Conservation (phyloP, 352 stramenopile species). For the Phytophthora tubulina region DNA sequence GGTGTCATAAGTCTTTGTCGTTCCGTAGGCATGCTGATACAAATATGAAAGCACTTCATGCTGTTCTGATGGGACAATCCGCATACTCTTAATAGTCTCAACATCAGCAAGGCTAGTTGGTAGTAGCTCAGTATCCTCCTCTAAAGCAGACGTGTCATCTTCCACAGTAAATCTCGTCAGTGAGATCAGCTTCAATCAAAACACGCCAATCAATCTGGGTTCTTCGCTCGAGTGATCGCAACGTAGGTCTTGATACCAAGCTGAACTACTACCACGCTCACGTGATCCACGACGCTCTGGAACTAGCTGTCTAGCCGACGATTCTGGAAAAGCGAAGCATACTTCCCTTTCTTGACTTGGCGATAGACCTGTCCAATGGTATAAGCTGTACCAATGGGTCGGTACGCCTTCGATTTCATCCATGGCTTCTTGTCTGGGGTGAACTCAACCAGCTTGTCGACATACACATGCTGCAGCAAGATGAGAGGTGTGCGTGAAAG, state of each 20-base stretch:
- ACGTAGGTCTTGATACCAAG: neutral
- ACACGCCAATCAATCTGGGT: neutral
- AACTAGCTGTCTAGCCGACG: constrained; percentile 17
- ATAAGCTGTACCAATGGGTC: constrained; percentile 4
- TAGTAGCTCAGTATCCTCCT: no score
- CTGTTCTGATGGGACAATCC: no score
- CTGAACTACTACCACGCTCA: neutral
- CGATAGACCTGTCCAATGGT: constrained; percentile 13
- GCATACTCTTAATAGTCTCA: no score
- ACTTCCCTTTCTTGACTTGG: neutral
- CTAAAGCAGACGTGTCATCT: no score
- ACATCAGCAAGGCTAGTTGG: no score
- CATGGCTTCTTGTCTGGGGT: neutral
- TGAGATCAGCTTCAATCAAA: no score
- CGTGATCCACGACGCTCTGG: neutral
- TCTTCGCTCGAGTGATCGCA: neutral
- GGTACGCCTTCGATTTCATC: constrained; percentile 16
- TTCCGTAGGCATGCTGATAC: no score
- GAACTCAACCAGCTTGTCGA: neutral
- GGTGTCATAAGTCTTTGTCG: no score
- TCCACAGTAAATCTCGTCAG: no score
- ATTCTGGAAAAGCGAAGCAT: constrained; percentile 12
- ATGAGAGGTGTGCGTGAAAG: neutral
- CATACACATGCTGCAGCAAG: neutral
- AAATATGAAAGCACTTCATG: no score